Conservation (phyloP, 495 filamentous ascomycete genomes). For the Penicillium silybi region DNA sequence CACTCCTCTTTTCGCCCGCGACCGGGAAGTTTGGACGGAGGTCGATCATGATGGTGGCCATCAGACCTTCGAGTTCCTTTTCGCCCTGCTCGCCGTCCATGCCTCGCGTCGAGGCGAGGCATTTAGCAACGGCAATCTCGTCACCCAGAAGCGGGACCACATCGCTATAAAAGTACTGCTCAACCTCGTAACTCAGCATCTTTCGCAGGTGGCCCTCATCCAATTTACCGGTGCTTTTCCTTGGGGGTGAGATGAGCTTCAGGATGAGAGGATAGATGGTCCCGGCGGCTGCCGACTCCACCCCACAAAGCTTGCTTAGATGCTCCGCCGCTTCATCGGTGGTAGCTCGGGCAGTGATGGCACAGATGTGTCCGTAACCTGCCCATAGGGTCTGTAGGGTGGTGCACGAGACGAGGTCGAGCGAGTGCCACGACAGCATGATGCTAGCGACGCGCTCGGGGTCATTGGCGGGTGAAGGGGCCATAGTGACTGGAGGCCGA, state of each 20-base stretch:
- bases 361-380: slow-evolving; percentile 36
- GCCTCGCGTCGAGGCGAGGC: slow-evolving; percentile 29
- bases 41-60: slow-evolving; percentile 37
- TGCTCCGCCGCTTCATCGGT: slow-evolving; percentile 24
- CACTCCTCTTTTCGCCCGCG: slow-evolving; percentile 26
- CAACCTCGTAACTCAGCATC: slow-evolving; percentile 37
- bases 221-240: slow-evolving; percentile 1
- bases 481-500: slow-evolving; percentile 9
- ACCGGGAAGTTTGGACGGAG: slow-evolving; percentile 27
- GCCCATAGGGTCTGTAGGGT: slow-evolving; percentile 38
- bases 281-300: slow-evolving; percentile 9
- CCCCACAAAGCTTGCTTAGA: slow-evolving; percentile 22
- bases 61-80: slow-evolving; percentile 24
- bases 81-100: slow-evolving; percentile 15
- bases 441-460: slow-evolving; percentile 28
- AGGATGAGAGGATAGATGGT: slow-evolving; percentile 31
- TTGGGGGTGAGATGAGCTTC: slow-evolving; percentile 38
- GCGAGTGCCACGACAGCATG: slow-evolving; percentile 33
- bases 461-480: slow-evolving; percentile 11
- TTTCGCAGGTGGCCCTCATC: slow-evolving; percentile 40
- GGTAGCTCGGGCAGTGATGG: slow-evolving; percentile 24
- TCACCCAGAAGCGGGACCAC: slow-evolving; percentile 28
- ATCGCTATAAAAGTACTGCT: slow-evolving; percentile 32
- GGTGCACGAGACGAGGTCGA: slow-evolving; percentile 32
- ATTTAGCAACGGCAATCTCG: slow-evolving; percentile 27